phyloP scores from a whole-genome alignment of 345 rosid genomes.

The Rhodomyrtus tomentosa region DNA sequence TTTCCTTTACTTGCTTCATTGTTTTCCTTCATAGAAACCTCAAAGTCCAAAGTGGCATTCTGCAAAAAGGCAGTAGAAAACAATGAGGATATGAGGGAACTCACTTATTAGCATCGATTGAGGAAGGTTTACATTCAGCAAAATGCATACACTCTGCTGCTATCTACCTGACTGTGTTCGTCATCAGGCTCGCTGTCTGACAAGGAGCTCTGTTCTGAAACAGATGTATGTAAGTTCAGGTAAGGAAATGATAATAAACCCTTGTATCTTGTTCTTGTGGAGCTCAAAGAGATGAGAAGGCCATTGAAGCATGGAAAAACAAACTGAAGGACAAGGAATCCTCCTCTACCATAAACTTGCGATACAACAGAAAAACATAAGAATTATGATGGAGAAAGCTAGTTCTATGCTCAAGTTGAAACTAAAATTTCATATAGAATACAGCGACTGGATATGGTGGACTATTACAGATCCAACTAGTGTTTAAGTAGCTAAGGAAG shows the following conservation, averaged over 20 bases:
- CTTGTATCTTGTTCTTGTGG: background rate
- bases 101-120: background rate
- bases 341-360: background rate
- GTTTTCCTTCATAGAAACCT: conserved; percentile 15
- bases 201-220: conserved; percentile 36
- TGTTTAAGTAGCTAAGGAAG: background rate
- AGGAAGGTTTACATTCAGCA: background rate
- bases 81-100: background rate
- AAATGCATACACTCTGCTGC: background rate
- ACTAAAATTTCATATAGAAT: background rate
- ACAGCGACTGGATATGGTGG: background rate
- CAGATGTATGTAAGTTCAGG: background rate
- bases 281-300: background rate
- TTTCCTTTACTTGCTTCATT: conserved; percentile 31
- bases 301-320: background rate
- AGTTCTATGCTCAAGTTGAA: background rate
- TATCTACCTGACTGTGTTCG: conserved; percentile 43
- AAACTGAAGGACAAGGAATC: background rate
- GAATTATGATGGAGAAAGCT: background rate
- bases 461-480: background rate
- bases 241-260: background rate
- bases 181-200: conserved; percentile 37
- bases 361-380: background rate
- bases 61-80: background rate
- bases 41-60: background rate